Evolutionary conservation across 495 filamentous ascomycete genomes (phyloP), one percentile per base, ranked within the genome.

Genomic region (Cryomyces minteri): DNA sequence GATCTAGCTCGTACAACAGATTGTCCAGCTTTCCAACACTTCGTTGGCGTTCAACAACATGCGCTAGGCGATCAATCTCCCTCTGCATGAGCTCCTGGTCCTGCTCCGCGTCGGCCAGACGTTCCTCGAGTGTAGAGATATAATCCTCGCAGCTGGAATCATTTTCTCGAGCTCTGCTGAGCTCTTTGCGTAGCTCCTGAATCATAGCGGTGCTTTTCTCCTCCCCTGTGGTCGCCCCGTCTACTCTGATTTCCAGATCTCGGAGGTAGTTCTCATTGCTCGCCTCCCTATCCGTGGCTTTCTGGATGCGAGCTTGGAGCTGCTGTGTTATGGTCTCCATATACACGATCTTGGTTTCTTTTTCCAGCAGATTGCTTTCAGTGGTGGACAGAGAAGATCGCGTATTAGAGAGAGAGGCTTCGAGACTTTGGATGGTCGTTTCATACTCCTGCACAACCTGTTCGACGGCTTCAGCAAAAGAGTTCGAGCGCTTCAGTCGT

Each of bases 361-460:
- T 92, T 59, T 99, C 90, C 4, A 95, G 66, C 28, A 99, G 66
- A 29, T 66, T 78, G 48, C 84, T 86, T 59, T 99, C 90, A 0
- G 78, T 85, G 53, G 62, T 77, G 10, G 92, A 79, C 32, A 99
- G 68, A 8, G 84, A 84, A 40, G 81, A 69, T 39, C 92, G 74
- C 6, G 92, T 96, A 55, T 77, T 90, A 1, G 92, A 86, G 10
- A 99, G 74, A 0, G 87, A 92, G 37, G 84, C 75, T 64, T 99
- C 92, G 29, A 99, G 73, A 52, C 72, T 81, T 58, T 95, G 85
- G 48, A 99, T 96, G 0, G 90, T 99, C 72, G 93, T 95, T 54
- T 99, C 90, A 58, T 99, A 99, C 57, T 99, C 90, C 12, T 96
- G 64, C 11, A 99, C 84, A 37, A 99, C 84, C 57, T 90, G 81